These are phyloP conservation scores for Rhipidocladum racemiflorum DNA, from an alignment of 176 grass and related monocot species.

Conservation along the genomic window DNA sequence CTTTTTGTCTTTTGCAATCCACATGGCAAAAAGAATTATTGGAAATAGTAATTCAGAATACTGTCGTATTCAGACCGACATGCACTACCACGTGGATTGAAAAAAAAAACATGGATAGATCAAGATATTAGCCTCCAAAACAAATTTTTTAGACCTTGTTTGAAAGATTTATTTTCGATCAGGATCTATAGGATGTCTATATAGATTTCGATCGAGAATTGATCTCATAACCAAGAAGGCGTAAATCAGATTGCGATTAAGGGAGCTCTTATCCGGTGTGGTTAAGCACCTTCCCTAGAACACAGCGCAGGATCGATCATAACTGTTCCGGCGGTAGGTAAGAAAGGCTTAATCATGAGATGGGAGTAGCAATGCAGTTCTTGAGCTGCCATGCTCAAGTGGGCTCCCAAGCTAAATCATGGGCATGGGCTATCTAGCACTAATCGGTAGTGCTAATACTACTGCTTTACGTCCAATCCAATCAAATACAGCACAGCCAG, in stretches of 20 bases:
- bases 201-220: too few relatives aligned
- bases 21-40: constrained; percentile 31
- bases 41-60: not conserved
- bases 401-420: constrained; percentile 1
- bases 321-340: constrained; percentile 10
- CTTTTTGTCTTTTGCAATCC: not conserved
- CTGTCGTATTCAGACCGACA: constrained; percentile 14
- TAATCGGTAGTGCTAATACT: too few relatives aligned
- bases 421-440: not conserved
- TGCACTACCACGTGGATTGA: too few relatives aligned
- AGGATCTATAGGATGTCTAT: too few relatives aligned
- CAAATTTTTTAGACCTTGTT: too few relatives aligned
- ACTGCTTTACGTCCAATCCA: not conserved
- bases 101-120: too few relatives aligned
- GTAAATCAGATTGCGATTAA: too few relatives aligned
- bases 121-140: too few relatives aligned
- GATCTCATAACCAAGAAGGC: too few relatives aligned
- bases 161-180: too few relatives aligned
- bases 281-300: not conserved
- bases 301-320: not conserved
- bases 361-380: not conserved
- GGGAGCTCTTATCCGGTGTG: too few relatives aligned
- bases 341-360: constrained; percentile 16
- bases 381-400: constrained; percentile 39
- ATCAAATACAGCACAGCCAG: not conserved